Percentiles rank a stretch among this genome's conserved stretches.
phyloP scores from a whole-genome alignment of 2,329 filamentous ascomycete genomes.

The Pseudopyricularia cyperi region DNA sequence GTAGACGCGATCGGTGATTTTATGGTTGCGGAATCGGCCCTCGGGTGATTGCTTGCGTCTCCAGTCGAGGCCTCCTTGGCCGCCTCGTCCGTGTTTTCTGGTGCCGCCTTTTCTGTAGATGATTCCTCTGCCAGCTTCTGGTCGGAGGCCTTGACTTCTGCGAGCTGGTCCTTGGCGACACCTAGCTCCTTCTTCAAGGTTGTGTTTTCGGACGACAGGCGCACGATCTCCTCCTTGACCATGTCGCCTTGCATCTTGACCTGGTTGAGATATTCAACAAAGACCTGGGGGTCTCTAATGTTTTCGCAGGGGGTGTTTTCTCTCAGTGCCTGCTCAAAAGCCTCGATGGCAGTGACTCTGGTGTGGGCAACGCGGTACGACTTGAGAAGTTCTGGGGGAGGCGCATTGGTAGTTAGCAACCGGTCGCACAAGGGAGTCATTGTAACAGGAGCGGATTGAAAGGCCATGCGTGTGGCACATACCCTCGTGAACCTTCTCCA shows the following conservation, averaged over 20 bases:
- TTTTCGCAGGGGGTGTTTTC: constrained; percentile 88
- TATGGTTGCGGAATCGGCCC: constrained; percentile 14
- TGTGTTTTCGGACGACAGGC: constrained; percentile 71
- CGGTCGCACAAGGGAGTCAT: neutral
- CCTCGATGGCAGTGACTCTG: constrained; percentile 75
- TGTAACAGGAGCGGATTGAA: neutral
- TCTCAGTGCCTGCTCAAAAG: constrained; percentile 80
- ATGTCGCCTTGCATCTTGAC: constrained; percentile 78
- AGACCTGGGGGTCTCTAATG: constrained; percentile 69
- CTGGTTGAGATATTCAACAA: constrained; percentile 85
- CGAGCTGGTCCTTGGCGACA: constrained; percentile 32
- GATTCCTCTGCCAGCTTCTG: neutral
- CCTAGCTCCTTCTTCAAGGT: constrained; percentile 64
- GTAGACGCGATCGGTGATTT: constrained; percentile 33
- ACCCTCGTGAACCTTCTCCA: constrained; percentile 68
- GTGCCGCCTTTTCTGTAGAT: neutral
- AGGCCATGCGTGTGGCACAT: neutral
- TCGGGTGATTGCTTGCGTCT: constrained; percentile 13
- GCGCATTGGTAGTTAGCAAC: neutral
- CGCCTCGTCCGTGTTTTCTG: constrained; percentile 33
- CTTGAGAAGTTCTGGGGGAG: constrained; percentile 60
- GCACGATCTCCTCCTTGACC: constrained; percentile 86
- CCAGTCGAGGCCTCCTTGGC: constrained; percentile 27
- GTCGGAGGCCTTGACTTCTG: neutral
- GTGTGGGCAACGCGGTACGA: constrained; percentile 89